Conservation (phyloP, 108 stramenopile species). For the Cyclotella distinguenda region DNA sequence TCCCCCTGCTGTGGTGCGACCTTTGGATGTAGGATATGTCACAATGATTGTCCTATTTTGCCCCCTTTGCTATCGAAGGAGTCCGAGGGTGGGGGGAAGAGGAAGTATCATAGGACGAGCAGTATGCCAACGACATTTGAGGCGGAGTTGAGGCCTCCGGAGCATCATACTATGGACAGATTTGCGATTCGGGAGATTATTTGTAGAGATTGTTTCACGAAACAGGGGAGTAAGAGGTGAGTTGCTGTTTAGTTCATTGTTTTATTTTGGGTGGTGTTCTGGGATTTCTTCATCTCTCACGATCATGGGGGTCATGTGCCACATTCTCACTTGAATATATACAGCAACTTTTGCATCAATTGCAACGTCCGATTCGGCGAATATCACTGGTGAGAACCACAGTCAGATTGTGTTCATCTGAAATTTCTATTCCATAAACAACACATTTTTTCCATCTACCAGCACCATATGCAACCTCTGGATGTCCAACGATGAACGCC, state of each 20-base stretch:
- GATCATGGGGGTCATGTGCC: too few species aligned
- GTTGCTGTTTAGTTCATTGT: conserved; percentile 1
- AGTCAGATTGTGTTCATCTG: too few species aligned
- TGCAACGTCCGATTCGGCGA: conserved; percentile 80
- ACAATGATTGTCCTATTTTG: conserved; percentile 69
- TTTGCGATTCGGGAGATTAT: conserved; percentile 77
- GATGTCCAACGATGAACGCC: conserved; percentile 84
- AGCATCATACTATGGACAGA: conserved; percentile 76
- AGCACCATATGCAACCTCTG: conserved; percentile 82
- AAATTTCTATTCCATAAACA: too few species aligned
- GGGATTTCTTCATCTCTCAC: too few species aligned
- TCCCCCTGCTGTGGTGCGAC: conserved; percentile 79
- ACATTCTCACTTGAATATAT: background rate
- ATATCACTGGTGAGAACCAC: too few species aligned
- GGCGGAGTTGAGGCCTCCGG: conserved; percentile 49
- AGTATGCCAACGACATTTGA: conserved; percentile 41
- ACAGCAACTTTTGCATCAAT: conserved; percentile 82
- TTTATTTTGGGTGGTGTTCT: too few species aligned
- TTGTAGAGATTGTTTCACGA: conserved; percentile 75
- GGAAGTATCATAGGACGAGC: conserved; percentile 38
- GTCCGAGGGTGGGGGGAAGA: background rate
- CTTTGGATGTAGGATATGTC: conserved; percentile 88
- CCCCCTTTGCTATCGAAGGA: conserved; percentile 26
- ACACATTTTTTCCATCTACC: too few species aligned
- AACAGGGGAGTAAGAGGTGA: conserved; percentile 55